Percentiles rank a stretch among this genome's conserved stretches.
phyloP scores from a whole-genome alignment of 2,329 filamentous ascomycete genomes.

The Cylindrodendrum hubeiense region DNA sequence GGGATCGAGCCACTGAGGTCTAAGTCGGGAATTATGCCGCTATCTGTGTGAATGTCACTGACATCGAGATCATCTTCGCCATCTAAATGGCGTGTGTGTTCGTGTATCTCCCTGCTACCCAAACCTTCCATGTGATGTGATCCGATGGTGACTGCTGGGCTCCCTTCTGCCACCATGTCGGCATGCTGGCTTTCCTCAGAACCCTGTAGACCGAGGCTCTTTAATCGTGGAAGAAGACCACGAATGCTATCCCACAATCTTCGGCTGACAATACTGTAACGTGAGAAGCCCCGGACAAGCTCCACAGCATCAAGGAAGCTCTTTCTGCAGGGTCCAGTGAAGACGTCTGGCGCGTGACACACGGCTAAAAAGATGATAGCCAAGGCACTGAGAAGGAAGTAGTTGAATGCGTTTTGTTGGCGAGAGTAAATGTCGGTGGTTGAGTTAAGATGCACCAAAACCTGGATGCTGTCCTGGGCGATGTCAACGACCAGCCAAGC shows the following conservation, averaged over 20 bases:
- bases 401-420: slow-evolving; percentile 46
- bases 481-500: slow-evolving; percentile 54
- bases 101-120: neutral
- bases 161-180: neutral
- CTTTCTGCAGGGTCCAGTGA: slow-evolving; percentile 51
- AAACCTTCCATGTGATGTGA: neutral
- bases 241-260: slow-evolving; percentile 53
- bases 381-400: slow-evolving; percentile 46
- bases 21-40: slow-evolving; percentile 23
- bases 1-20: slow-evolving; percentile 39
- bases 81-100: neutral
- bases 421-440: slow-evolving; percentile 46
- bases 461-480: slow-evolving; percentile 45
- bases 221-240: slow-evolving; percentile 48
- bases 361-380: slow-evolving; percentile 52
- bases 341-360: slow-evolving; percentile 56
- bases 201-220: slow-evolving; percentile 40
- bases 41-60: slow-evolving; percentile 27
- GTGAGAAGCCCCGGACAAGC: slow-evolving; percentile 49
- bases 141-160: neutral
- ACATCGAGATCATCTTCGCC: slow-evolving; percentile 5
- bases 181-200: slow-evolving; percentile 19
- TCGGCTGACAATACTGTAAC: slow-evolving; percentile 47
- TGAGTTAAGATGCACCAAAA: slow-evolving; percentile 43
- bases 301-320: slow-evolving; percentile 49